These are phyloP conservation scores for Botrytis hyacinthi DNA, from an alignment of 2,329 filamentous ascomycete species.

Conservation along the genomic window DNA sequence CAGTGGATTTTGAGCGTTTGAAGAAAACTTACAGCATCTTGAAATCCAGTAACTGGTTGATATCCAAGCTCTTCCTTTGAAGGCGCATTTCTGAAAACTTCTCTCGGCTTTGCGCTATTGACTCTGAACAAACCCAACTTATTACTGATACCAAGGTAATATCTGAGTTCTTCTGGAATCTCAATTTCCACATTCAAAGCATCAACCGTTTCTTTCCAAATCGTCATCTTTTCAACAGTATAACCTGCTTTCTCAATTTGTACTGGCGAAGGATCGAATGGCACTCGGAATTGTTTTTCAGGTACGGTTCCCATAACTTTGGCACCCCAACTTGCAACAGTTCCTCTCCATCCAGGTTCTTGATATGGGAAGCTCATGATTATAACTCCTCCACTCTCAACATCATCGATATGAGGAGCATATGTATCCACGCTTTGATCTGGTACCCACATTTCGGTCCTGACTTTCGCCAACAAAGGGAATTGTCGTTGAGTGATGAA, in stretches of 20 bases:
- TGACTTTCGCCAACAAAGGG: slow-evolving; percentile 68
- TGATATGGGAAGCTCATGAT: slow-evolving; percentile 66
- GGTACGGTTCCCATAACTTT: slow-evolving; percentile 53
- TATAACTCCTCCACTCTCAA: slow-evolving; percentile 57
- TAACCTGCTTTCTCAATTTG: slow-evolving; percentile 61
- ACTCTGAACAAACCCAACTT: slow-evolving; percentile 67
- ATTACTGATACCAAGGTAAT: slow-evolving; percentile 65
- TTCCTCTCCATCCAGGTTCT: slow-evolving; percentile 49
- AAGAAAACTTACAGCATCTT: slow-evolving; percentile 59
- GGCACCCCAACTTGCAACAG: slow-evolving; percentile 47
- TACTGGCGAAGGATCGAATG: slow-evolving; percentile 57
- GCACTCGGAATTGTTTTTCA: slow-evolving; percentile 64
- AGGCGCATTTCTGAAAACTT: slow-evolving; percentile 61
- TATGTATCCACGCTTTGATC: slow-evolving; percentile 57
- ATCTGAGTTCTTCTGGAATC: slow-evolving; percentile 59
- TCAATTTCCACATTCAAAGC: slow-evolving; percentile 59
- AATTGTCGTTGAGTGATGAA: slow-evolving; percentile 70
- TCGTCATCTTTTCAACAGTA: slow-evolving; percentile 56
- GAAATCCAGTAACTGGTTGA: slow-evolving; percentile 64
- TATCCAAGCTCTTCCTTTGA: slow-evolving; percentile 57
- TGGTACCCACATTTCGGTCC: slow-evolving; percentile 66
- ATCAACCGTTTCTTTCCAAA: slow-evolving; percentile 59
- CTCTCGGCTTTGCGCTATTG: slow-evolving; percentile 54
- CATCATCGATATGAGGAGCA: slow-evolving; percentile 47
- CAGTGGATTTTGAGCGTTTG: background rate